These are phyloP conservation scores for Phytophthora pisi DNA, from an alignment of 352 stramenopile species.

Conservation along the genomic window DNA sequence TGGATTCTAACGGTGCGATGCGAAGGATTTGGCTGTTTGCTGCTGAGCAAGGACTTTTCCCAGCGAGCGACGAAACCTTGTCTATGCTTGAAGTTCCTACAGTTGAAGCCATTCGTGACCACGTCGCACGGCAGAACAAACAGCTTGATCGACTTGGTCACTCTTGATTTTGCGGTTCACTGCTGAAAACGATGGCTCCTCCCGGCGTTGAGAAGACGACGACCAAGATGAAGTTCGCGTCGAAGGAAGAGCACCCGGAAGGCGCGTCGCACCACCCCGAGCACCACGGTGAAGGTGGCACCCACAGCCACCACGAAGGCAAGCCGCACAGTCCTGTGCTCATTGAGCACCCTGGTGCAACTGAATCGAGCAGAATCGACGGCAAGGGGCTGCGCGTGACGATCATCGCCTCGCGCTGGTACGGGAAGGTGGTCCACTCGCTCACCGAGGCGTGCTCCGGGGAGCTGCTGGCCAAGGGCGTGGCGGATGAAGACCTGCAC, in stretches of 20 bases:
- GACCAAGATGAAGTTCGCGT: constrained; percentile 23
- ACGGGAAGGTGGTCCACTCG: constrained; percentile 53
- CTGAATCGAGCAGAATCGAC: constrained; percentile 32
- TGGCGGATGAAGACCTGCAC: constrained; percentile 51
- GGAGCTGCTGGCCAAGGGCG: constrained; percentile 64
- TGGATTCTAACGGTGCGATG: constrained; percentile 7
- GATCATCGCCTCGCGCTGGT: constrained; percentile 74
- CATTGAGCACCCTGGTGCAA: constrained; percentile 39
- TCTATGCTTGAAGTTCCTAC: constrained; percentile 12
- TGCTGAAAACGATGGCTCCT: constrained; percentile 21
- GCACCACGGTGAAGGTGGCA: background rate
- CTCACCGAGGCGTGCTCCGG: constrained; percentile 57
- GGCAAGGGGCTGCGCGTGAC: constrained; percentile 48
- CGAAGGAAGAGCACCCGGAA: constrained; percentile 14
- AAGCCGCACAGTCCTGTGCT: constrained; percentile 41
- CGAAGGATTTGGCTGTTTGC: constrained; percentile 2
- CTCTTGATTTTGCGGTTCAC: constrained; percentile 14
- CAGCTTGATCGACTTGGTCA: background rate
- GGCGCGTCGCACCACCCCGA: constrained; percentile 9
- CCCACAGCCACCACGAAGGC: constrained; percentile 22
- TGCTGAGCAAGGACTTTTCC: constrained; percentile 1
- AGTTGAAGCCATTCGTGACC: background rate
- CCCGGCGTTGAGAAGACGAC: constrained; percentile 16
- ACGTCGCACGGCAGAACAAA: background rate
- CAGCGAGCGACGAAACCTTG: background rate